Conservation (phyloP, 768 basidiomycete species). For the Boletus barrowsii region DNA sequence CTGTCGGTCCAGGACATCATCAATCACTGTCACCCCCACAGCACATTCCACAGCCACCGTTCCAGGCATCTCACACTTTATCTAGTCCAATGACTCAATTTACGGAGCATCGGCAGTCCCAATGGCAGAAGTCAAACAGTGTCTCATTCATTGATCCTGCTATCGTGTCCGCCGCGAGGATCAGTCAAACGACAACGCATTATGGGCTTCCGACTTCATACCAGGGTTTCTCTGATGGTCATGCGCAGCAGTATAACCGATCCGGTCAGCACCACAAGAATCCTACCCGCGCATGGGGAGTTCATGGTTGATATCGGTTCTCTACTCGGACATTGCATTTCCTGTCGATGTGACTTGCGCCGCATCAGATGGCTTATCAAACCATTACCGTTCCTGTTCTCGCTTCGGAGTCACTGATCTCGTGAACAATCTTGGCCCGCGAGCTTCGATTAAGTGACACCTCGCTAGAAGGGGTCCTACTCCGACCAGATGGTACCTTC, state of each 20-base stretch:
- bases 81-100: constrained; percentile 7
- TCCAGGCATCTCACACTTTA: constrained; percentile 9
- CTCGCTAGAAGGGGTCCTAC: background rate
- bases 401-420: background rate
- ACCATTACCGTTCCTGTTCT: constrained; percentile 7
- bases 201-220: constrained; percentile 8
- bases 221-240: constrained; percentile 10
- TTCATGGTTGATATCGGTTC: constrained; percentile 18
- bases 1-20: constrained; percentile 12
- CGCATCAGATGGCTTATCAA: constrained; percentile 6
- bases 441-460: background rate
- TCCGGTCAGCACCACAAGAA: constrained; percentile 22
- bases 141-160: constrained; percentile 22
- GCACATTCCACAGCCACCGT: constrained; percentile 11
- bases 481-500: no score
- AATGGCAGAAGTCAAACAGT: constrained; percentile 9
- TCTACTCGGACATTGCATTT: background rate
- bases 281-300: constrained; percentile 23
- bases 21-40: constrained; percentile 18
- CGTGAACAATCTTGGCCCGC: background rate
- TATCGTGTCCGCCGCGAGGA: constrained; percentile 15
- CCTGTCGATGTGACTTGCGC: background rate
- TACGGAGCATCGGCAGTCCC: constrained; percentile 11
- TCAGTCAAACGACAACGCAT: constrained; percentile 3
- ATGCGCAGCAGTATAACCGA: constrained; percentile 14